Evolutionary conservation across 148 eudicot species (phyloP).

Genomic region (Spergularia bocconei): DNA sequence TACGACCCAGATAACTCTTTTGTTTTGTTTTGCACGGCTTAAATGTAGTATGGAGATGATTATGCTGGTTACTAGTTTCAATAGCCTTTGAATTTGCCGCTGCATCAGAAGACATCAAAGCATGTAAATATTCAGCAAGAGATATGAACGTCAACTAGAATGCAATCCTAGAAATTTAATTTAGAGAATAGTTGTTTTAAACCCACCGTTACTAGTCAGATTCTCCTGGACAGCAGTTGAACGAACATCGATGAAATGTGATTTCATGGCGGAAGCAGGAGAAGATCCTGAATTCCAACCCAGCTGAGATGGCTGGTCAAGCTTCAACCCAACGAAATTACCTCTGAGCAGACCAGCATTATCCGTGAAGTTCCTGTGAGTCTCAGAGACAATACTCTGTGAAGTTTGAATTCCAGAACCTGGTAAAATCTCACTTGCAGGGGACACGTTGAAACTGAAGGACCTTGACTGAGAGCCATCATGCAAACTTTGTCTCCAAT

Average conservation of each 20-base stretch:
- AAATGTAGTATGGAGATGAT: slow-evolving; percentile 29
- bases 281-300: slow-evolving; percentile 35
- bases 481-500: slow-evolving; percentile 24
- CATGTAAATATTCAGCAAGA: slow-evolving; percentile 6
- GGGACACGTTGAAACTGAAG: slow-evolving; percentile 16
- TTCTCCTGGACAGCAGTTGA: slow-evolving; percentile 32
- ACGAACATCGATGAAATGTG: slow-evolving; percentile 30
- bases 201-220: slow-evolving; percentile 43
- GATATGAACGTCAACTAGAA: neutral
- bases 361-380: slow-evolving; percentile 30
- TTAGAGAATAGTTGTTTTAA: neutral
- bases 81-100: slow-evolving; percentile 28
- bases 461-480: slow-evolving; percentile 29
- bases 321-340: slow-evolving; percentile 48
- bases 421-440: slow-evolving; percentile 26
- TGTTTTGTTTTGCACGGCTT: slow-evolving; percentile 27
- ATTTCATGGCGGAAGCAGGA: slow-evolving; percentile 20
- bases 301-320: slow-evolving; percentile 65
- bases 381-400: slow-evolving; percentile 23
- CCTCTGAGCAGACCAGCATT: slow-evolving; percentile 26
- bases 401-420: slow-evolving; percentile 28
- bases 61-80: slow-evolving; percentile 23
- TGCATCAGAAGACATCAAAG: slow-evolving; percentile 30
- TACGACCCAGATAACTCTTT: slow-evolving; percentile 23
- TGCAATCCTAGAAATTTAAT: neutral